Conservation (phyloP, 192 early-diverging fungal genomes). For the Backusella tuberculispora region DNA sequence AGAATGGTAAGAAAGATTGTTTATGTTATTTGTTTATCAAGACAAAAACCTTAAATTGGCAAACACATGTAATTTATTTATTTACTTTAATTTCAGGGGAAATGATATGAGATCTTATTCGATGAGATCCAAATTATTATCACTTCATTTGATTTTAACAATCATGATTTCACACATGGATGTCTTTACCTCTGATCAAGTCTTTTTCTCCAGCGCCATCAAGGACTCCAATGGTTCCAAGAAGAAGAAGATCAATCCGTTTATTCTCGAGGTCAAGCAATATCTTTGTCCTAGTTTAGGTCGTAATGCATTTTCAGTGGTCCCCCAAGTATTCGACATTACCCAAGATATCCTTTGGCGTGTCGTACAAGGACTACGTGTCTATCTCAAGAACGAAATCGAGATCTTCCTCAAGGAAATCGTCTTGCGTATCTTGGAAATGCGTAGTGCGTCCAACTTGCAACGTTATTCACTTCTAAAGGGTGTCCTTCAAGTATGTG, state of each 20-base stretch:
- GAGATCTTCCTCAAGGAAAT: slow-evolving; percentile 91
- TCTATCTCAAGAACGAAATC: slow-evolving; percentile 83
- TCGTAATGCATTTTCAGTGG: slow-evolving; percentile 78
- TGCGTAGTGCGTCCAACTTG: slow-evolving; percentile 59
- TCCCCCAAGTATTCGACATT: slow-evolving; percentile 81
- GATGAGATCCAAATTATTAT: slow-evolving; percentile 84
- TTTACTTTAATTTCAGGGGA: slow-evolving; percentile 15
- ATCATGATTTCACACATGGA: slow-evolving; percentile 75
- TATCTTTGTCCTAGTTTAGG: slow-evolving; percentile 82
- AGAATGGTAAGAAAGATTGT: slow-evolving; percentile 47
- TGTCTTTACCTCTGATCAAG: slow-evolving; percentile 70
- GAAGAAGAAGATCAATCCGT: slow-evolving; percentile 52
- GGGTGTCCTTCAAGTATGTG: slow-evolving; percentile 66
- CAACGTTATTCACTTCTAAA: slow-evolving; percentile 80
- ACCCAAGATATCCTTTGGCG: slow-evolving; percentile 86
- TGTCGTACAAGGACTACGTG: slow-evolving; percentile 67
- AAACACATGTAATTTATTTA: neutral
- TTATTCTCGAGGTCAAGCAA: slow-evolving; percentile 87
- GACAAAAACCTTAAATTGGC: neutral
- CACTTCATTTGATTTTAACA: slow-evolving; percentile 78
- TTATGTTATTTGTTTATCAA: neutral
- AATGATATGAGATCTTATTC: slow-evolving; percentile 79
- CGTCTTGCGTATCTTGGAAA: slow-evolving; percentile 87
- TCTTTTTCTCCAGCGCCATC: slow-evolving; percentile 40
- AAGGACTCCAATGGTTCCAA: slow-evolving; percentile 24